phyloP scores from a whole-genome alignment of 805 yeast genomes.

The Candida berthetii region DNA sequence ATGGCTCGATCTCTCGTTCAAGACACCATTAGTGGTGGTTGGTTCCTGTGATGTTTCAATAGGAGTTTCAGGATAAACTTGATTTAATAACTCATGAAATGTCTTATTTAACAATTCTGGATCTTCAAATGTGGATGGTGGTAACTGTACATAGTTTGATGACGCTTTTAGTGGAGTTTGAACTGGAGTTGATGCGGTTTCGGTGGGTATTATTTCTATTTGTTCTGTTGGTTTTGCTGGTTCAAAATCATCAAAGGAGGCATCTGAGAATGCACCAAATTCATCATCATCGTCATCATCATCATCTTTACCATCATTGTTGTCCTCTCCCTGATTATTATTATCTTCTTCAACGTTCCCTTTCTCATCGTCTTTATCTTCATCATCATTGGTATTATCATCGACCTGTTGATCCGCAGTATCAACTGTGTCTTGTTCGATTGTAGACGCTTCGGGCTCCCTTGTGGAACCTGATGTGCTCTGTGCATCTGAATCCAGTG shows the following conservation, averaged over 20 bases:
- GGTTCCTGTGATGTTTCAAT: conserved; percentile 1
- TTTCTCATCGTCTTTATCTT: background rate
- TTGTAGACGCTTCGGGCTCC: too few species aligned
- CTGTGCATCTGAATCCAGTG: too few species aligned
- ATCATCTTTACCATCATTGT: background rate
- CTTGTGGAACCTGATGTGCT: too few species aligned
- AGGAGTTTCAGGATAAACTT: conserved; percentile 8
- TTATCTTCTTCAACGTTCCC: too few species aligned
- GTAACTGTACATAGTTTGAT: conserved; percentile 7
- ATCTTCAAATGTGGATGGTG: conserved; percentile 10
- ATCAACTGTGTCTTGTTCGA: too few species aligned
- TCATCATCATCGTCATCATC: conserved; percentile 20
- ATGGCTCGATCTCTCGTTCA: conserved; percentile 28
- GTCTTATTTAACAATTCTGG: conserved; percentile 3
- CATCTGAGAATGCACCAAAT: conserved; percentile 27
- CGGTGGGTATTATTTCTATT: background rate
- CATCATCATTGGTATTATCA: background rate
- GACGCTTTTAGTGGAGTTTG: too few species aligned
- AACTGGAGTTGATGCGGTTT: background rate
- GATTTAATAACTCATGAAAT: conserved; percentile 3
- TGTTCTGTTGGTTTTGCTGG: conserved; percentile 4
- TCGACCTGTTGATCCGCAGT: background rate
- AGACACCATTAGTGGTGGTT: conserved; percentile 9
- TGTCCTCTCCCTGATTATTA: too few species aligned
- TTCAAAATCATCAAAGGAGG: conserved; percentile 26